Base-by-base conservation (phyloP, 2,329 filamentous ascomycete genomes). In the Pseudogymnoascus verrucosus region DNA sequence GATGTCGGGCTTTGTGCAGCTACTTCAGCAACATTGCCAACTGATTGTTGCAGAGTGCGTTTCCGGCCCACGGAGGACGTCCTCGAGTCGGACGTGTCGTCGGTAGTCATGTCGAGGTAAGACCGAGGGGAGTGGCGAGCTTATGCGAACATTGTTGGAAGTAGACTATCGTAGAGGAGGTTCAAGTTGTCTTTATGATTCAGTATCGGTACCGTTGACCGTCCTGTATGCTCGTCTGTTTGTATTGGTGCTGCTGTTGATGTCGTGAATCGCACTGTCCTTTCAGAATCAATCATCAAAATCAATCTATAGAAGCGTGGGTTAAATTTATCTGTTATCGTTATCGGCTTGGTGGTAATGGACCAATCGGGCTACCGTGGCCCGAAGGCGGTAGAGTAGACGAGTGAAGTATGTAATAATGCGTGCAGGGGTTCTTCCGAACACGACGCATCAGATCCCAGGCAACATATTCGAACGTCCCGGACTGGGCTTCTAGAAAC, bases 21-120 rank as follows among this genome's bases (percentile, higher is more conserved):
- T 19, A 7, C 51, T 57, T 57, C 51, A 16, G 10, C 51, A 57
- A 4, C 16, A 34, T 57, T 57, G n/a, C 51, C 28, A 57, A 12
- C 51, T 34, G 51, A 34, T 34, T 57, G 51, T 10, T 57, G 51
- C 5, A 57, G 28, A 6, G 51, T 57, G 51, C 51, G 51, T 14
- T 57, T 57, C n/a, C 51, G 51, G 14, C 78, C 77, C 23, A 80
- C 72, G 2, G 75, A 72, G 54, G 77, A 77, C 39, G 78, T 81
- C 59, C 80, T 74, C 16, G 80, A 82, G 67, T 82, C 75, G 62
- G 68, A 75, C 60, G 73, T 71, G 34, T 77, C 74, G 60, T 76
- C 73, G 47, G 68, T 72, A 67, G 60, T 65, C 64, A 67, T 67
- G 39, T 60, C 37, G 31, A 31, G 37, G 39, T 36, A 26, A 62